Conservation (phyloP, 2,329 filamentous ascomycete genomes). For the Hypoxylon sp. region DNA sequence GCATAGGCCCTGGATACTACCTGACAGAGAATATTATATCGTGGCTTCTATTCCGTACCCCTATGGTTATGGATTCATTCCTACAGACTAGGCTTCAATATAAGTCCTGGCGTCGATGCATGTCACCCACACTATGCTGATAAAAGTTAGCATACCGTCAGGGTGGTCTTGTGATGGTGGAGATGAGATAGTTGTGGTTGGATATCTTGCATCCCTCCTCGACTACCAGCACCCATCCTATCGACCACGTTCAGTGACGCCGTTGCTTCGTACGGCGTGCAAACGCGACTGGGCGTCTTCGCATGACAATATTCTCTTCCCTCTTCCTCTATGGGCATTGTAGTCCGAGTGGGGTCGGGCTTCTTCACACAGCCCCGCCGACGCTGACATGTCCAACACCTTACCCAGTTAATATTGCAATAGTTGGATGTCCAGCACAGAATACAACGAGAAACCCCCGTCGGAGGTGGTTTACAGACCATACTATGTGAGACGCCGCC, state of each 20-base stretch:
- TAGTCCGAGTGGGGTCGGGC: slow-evolving; percentile 37
- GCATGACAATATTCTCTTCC: slow-evolving; percentile 41
- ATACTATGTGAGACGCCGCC: slow-evolving; percentile 37
- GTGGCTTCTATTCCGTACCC: slow-evolving; percentile 10
- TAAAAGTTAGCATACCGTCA: slow-evolving; percentile 29
- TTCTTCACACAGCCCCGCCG: slow-evolving; percentile 40
- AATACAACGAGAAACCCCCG: slow-evolving; percentile 37
- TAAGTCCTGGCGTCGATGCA: slow-evolving; percentile 35
- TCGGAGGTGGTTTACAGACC: slow-evolving; percentile 27
- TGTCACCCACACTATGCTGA: slow-evolving; percentile 39
- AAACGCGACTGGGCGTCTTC: slow-evolving; percentile 28
- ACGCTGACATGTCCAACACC: slow-evolving; percentile 42
- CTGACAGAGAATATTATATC: slow-evolving; percentile 16
- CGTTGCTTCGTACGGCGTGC: slow-evolving; percentile 14
- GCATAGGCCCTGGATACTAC: slow-evolving; percentile 27
- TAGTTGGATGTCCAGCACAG: slow-evolving; percentile 34
- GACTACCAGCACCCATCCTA: slow-evolving; percentile 12
- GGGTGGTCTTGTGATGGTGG: slow-evolving; percentile 24
- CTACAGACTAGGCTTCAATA: slow-evolving; percentile 34
- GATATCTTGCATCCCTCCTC: slow-evolving; percentile 13
- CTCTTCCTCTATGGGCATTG: slow-evolving; percentile 26
- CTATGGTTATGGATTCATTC: slow-evolving; percentile 28
- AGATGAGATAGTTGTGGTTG: slow-evolving; percentile 13
- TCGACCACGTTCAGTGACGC: slow-evolving; percentile 2
- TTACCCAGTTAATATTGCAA: slow-evolving; percentile 22